Percentiles rank a stretch among this genome's conserved stretches.
phyloP scores from a whole-genome alignment of 2,329 filamentous ascomycete species.

The Hypocrella siamensis region DNA sequence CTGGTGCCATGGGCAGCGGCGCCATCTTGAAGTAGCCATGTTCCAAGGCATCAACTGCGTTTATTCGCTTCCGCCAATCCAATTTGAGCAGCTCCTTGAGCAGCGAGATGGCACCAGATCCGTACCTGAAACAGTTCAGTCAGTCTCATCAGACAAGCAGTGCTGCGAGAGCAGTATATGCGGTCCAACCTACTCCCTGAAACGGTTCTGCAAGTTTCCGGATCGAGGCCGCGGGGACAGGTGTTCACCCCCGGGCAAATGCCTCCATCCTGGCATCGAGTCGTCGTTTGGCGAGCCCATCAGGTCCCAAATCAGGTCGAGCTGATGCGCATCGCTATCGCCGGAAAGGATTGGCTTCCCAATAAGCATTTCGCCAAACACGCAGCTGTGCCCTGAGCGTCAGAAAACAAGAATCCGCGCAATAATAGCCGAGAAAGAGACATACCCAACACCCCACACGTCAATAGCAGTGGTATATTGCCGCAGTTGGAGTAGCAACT shows the following conservation, averaged over 20 bases:
- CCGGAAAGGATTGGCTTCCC: constrained; percentile 86
- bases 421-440: constrained; percentile 3
- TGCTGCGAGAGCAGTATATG: too few relatives aligned
- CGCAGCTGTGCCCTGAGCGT: constrained; percentile 46
- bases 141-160: too few relatives aligned
- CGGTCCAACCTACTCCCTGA: constrained; percentile 44
- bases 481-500: constrained; percentile 74
- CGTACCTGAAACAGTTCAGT: too few relatives aligned
- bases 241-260: constrained; percentile 66
- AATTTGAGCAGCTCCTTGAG: constrained; percentile 71
- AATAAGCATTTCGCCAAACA: constrained; percentile 95
- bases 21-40: constrained; percentile 78
- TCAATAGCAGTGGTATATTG: constrained; percentile 96
- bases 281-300: constrained; percentile 81
- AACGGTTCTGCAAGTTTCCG: constrained; percentile 55
- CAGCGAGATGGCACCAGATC: constrained; percentile 59
- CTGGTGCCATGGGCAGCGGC: constrained; percentile 65
- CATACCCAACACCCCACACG: constrained; percentile 92
- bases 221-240: constrained; percentile 46
- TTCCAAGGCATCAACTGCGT: constrained; percentile 82
- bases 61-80: constrained; percentile 78
- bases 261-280: constrained; percentile 83
- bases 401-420: not conserved
- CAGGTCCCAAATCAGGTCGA: constrained; percentile 85
- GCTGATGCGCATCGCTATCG: constrained; percentile 75